Evolutionary conservation across 768 basidiomycete genomes (phyloP), one percentile per base, ranked within the genome.

Genomic region (Collybia sordida): DNA sequence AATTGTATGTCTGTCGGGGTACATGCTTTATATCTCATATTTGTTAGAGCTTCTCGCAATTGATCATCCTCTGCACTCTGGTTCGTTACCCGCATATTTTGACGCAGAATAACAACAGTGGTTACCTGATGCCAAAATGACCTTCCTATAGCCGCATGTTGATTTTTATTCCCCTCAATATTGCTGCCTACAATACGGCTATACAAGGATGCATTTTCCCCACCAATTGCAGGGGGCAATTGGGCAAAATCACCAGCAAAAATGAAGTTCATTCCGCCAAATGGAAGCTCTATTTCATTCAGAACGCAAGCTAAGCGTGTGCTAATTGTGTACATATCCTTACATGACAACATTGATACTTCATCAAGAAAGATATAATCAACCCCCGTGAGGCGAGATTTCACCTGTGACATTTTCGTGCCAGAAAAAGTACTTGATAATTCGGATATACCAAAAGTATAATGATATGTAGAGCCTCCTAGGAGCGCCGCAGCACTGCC

Each of bases 281-380:
- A 68, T 17, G 62, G 51, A 8, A 31, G 6, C 9, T 63, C 53
- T 28, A 41, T n/a, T 3, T 51, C 43, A 41, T 63, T 58, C 3
- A 45, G 28, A 4, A 57, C 55, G 9, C 49, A 44, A 6, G 54
- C 25, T 4, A 70, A 36, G n/a, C 58, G 53, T 1, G 42, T 43
- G 45, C 59, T 61, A 3, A 72, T 69, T 19, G 41, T 47, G 45
- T 62, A 65, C 34, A 72, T 19, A 35, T 67, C 65, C 25, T 37
- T 7, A 17, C 59, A 62, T 2, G 63, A 63, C 0, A 75, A 18
- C 73, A 75, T 75, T 0, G 73, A 75, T 0, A 75, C 59, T 48
- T 77, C 74, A 63, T 77, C 72, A 17, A 75, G 51, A 39, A 75
- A 72, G 0, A 75, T 47, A 60, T 71, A 71, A 2, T 72, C 64